Evolutionary conservation across 2,329 filamentous ascomycete species (phyloP).

Genomic region (Claviceps fusiformis): DNA sequence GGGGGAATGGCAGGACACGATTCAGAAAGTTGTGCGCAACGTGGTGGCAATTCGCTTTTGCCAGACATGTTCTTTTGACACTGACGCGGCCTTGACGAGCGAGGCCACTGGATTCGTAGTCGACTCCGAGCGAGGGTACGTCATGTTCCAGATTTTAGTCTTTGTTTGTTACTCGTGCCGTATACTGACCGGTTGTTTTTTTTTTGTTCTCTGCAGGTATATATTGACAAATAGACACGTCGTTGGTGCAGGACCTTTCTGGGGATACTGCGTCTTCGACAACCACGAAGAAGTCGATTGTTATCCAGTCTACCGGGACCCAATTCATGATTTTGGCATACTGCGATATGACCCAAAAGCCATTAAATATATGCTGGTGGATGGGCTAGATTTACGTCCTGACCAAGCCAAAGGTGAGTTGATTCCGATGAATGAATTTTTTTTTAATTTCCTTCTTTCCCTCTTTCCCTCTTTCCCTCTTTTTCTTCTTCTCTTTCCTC

Average conservation of each 20-base stretch:
- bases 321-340: constrained; percentile 96
- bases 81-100: constrained; percentile 83
- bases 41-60: constrained; percentile 99
- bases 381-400: constrained; percentile 65
- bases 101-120: constrained; percentile 98
- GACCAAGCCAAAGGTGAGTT: constrained; percentile 59
- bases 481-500: background rate
- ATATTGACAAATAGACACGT: constrained; percentile 87
- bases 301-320: constrained; percentile 91
- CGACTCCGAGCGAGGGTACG: constrained; percentile 75
- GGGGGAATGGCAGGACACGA: constrained; percentile 84
- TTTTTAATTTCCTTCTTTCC: background rate
- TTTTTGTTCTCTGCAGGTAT: constrained; percentile 34
- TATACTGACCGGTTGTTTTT: background rate
- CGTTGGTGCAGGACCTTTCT: constrained; percentile 89
- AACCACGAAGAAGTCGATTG: constrained; percentile 97
- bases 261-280: constrained; percentile 96
- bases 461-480: too few species aligned
- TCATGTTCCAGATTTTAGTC: constrained; percentile 7
- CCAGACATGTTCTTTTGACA: constrained; percentile 95
- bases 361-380: constrained; percentile 93
- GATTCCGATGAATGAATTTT: background rate
- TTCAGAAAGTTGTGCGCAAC: constrained; percentile 84
- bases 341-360: constrained; percentile 89
- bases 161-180: background rate